Conservation (phyloP, 2,329 filamentous ascomycete species). For the Cordyceps fumosorosea region DNA sequence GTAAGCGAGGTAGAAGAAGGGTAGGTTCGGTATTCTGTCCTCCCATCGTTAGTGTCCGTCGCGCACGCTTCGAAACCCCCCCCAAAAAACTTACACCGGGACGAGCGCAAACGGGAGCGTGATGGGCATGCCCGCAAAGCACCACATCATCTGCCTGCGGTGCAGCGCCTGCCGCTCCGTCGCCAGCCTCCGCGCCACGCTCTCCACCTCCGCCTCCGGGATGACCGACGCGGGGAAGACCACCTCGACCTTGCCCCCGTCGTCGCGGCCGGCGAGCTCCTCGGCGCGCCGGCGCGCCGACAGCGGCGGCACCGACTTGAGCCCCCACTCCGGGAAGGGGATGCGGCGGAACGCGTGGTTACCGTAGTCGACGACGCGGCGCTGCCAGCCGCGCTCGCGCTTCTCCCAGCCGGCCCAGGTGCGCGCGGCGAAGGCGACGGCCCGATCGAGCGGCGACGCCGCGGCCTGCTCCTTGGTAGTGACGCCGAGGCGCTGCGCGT, state of each 20-base stretch:
- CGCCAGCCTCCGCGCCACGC: slow-evolving; percentile 63
- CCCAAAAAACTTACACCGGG: slow-evolving; percentile 62
- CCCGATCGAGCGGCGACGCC: slow-evolving; percentile 57
- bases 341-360: slow-evolving; percentile 82
- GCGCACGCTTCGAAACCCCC: not conserved
- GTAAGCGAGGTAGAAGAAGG: slow-evolving; percentile 94
- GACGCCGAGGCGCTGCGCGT: slow-evolving; percentile 70
- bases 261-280: slow-evolving; percentile 53
- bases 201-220: slow-evolving; percentile 53
- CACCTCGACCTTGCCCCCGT: slow-evolving; percentile 56
- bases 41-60: not conserved
- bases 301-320: slow-evolving; percentile 87
- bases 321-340: slow-evolving; percentile 93
- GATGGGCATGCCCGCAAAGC: slow-evolving; percentile 74
- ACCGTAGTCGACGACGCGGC: slow-evolving; percentile 75
- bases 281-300: slow-evolving; percentile 59
- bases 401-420: slow-evolving; percentile 87
- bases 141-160: slow-evolving; percentile 70
- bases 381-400: slow-evolving; percentile 81
- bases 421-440: slow-evolving; percentile 63
- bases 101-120: slow-evolving; percentile 76
- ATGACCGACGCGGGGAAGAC: slow-evolving; percentile 70
- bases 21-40: slow-evolving; percentile 79
- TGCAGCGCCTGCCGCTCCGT: slow-evolving; percentile 78
- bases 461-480: slow-evolving; percentile 40